Evolutionary conservation across 495 filamentous ascomycete species (phyloP), one percentile per base, ranked within the genome.

Genomic region (Penicillium bialowiezense): DNA sequence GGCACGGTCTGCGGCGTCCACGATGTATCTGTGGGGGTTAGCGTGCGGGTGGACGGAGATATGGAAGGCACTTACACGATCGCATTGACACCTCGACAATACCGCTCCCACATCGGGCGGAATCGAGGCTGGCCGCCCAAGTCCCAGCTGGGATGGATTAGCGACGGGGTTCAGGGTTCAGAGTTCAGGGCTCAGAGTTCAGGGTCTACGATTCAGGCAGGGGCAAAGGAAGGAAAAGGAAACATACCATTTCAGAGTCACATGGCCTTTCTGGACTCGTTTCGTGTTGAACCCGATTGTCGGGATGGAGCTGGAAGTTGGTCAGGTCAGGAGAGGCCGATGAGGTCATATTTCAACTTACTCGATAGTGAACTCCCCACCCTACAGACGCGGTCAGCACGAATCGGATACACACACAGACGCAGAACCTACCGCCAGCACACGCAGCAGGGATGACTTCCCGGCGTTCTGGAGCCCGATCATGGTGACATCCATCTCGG

Each of bases 281-380:
- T 98, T 97, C 81, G 96, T 96, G 71, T 97, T 97, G 76, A 97
- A 97, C 53, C 93, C 93, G 56, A 98, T 92, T 10, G 93, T 98
- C 41, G 93, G 93, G 60, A 98, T 97, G 42, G 93, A 95, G 74
- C 93, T 98, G 51, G 62, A 55, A 56, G 70, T n/a, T 78, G 64
- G 32, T 45, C 33, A 35, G 42, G 79, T 73, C 60, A 57, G 58
- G 59, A 21, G 8, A 42, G 32, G 21, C 32, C 31, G 36, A 21
- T 53, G 44, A 47, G 46, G 54, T 55, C 48, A 23, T 41, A n/a
- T 23, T 35, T 55, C 45, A 48, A 85, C 91, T 78, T 91, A 98
- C 93, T 98, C 93, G 71, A 96, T 85, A 31, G 93, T 97, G 75
- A 98, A 98, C 74, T 98, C 93, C 61, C 91, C 93, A 62, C 93